A percentile compares a stretch with the other conserved stretches of the same genome.
These are phyloP conservation scores for Sphagnum contortum DNA, from an alignment of 225 moss, liverwort and hornwort species.

Conservation along the genomic window DNA sequence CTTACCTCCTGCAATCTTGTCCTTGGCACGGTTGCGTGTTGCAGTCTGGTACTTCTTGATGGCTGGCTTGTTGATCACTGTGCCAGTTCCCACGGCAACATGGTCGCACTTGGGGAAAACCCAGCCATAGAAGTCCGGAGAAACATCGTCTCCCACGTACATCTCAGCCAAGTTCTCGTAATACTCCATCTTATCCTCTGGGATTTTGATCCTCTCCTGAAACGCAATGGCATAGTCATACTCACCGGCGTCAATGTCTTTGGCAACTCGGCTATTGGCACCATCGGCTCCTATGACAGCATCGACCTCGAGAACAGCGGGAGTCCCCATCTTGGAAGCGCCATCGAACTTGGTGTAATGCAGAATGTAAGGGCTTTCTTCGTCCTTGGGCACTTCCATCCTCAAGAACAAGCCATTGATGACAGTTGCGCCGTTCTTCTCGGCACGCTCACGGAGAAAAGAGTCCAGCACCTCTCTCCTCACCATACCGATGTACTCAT, in stretches of 20 bases:
- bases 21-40: conserved; percentile 80
- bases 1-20: conserved; percentile 92
- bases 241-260: conserved; percentile 89
- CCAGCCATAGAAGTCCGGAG: conserved; percentile 96
- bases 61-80: conserved; percentile 93
- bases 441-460: conserved; percentile 73
- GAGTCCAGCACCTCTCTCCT: conserved; percentile 75
- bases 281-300: conserved; percentile 94
- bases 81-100: conserved; percentile 96
- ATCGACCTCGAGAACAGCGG: conserved; percentile 74
- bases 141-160: conserved; percentile 85
- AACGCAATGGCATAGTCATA: conserved; percentile 98
- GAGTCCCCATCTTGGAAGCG: conserved; percentile 42
- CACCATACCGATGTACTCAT: conserved; percentile 98
- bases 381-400: conserved; percentile 86
- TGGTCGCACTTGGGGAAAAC: conserved; percentile 93
- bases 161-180: conserved; percentile 97
- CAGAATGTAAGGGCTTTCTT: conserved; percentile 60
- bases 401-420: conserved; percentile 81
- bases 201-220: conserved; percentile 86
- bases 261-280: conserved; percentile 87
- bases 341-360: conserved; percentile 73
- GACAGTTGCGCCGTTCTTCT: conserved; percentile 49
- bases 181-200: conserved; percentile 91
- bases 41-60: conserved; percentile 99